These are phyloP conservation scores for Alternaria triticimaculans DNA, from an alignment of 2,329 filamentous ascomycete genomes.

Conservation along the genomic window DNA sequence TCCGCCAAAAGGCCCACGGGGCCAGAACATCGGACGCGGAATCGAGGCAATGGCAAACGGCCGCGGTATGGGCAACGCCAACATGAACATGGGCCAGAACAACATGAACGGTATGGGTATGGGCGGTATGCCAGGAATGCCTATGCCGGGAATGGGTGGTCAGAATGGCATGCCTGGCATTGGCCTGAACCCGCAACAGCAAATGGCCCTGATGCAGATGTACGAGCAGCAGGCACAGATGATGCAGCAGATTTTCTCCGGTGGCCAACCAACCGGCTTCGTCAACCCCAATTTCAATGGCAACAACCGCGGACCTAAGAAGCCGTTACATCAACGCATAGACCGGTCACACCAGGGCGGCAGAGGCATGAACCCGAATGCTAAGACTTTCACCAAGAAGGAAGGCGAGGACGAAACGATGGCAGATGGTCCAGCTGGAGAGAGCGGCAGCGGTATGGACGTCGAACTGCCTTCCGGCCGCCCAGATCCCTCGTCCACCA, in stretches of 20 bases:
- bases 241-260: slow-evolving; percentile 49
- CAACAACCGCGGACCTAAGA: slow-evolving; percentile 45
- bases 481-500: slow-evolving; percentile 66
- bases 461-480: slow-evolving; percentile 64
- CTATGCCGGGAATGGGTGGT: slow-evolving; percentile 39
- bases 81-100: slow-evolving; percentile 41
- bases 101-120: slow-evolving; percentile 43
- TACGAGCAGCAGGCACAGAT: slow-evolving; percentile 81
- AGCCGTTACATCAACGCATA: slow-evolving; percentile 78
- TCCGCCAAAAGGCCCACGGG: slow-evolving; percentile 74
- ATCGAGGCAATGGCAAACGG: slow-evolving; percentile 48
- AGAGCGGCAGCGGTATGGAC: slow-evolving; percentile 60
- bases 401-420: slow-evolving; percentile 49
- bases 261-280: slow-evolving; percentile 55
- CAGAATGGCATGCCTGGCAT: slow-evolving; percentile 58
- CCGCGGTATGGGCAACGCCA: slow-evolving; percentile 47
- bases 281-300: slow-evolving; percentile 62
- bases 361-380: slow-evolving; percentile 58
- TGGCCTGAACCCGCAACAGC: slow-evolving; percentile 68
- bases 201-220: slow-evolving; percentile 77
- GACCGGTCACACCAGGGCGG: slow-evolving; percentile 48
- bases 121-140: slow-evolving; percentile 42
- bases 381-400: slow-evolving; percentile 58
- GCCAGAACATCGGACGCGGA: slow-evolving; percentile 46
- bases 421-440: slow-evolving; percentile 44